Evolutionary conservation across 1,284 basidiomycete genomes (phyloP).

Genomic region (Ceratobasidium sp.): DNA sequence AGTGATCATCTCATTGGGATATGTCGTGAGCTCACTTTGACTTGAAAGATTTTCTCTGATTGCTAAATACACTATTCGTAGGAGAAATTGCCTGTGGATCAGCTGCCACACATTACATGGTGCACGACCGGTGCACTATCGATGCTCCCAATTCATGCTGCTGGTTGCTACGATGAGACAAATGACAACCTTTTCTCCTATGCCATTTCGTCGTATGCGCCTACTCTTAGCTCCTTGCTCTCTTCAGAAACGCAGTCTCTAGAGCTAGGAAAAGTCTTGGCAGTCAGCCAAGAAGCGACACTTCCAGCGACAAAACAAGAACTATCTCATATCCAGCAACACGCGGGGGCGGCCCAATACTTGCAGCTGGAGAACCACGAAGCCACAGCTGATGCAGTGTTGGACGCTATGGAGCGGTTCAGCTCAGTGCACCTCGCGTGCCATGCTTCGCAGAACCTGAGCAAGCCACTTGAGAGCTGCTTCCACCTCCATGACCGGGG

Average conservation of each 20-base stretch:
- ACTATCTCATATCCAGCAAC: no score
- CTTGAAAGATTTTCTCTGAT: not conserved
- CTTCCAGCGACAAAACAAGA: no score
- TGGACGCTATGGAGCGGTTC: conserved; percentile 3
- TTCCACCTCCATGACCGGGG: conserved; percentile 15
- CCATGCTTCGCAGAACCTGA: conserved; percentile 17
- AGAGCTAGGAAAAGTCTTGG: no score
- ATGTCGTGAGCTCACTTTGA: no score
- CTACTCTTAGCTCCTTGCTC: not conserved
- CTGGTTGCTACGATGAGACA: not conserved
- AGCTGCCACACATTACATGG: not conserved
- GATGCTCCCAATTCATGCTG: not conserved
- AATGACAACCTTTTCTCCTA: not conserved
- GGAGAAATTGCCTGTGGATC: not conserved
- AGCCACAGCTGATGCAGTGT: not conserved
- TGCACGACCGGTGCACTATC: not conserved
- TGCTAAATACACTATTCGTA: not conserved
- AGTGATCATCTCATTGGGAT: not conserved
- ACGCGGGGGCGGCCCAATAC: no score
- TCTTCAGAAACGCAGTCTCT: not conserved
- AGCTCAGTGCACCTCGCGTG: conserved; percentile 30
- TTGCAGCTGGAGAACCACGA: not conserved
- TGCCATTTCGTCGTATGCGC: not conserved
- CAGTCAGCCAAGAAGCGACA: no score
- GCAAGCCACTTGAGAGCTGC: conserved; percentile 6